phyloP scores from a whole-genome alignment of 2,329 filamentous ascomycete genomes.

The Nemania serpens region DNA sequence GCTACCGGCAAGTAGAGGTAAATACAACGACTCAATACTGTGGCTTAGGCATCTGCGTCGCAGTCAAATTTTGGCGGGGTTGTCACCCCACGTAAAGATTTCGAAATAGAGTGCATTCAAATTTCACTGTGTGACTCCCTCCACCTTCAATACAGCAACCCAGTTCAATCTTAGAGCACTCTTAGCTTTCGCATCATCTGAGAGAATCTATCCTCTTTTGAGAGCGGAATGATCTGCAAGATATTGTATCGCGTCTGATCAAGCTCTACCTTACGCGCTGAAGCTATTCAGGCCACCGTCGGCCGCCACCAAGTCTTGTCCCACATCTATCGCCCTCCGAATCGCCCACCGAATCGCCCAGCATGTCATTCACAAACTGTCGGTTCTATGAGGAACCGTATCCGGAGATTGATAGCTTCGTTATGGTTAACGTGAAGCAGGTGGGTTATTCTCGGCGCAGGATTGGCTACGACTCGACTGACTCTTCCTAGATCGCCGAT shows the following conservation, averaged over 20 bases:
- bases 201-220: background rate
- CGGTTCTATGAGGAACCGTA: slow-evolving; percentile 98
- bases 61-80: slow-evolving; percentile 28
- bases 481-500: slow-evolving; percentile 78
- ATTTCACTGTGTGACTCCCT: slow-evolving; percentile 31
- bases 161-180: slow-evolving; percentile 15
- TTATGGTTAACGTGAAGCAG: slow-evolving; percentile 99
- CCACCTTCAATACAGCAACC: slow-evolving; percentile 22
- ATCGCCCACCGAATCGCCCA: slow-evolving; percentile 62
- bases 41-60: slow-evolving; percentile 17
- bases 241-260: background rate
- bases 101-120: slow-evolving; percentile 28
- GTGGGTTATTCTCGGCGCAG: slow-evolving; percentile 47
- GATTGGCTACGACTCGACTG: slow-evolving; percentile 9
- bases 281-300: slow-evolving; percentile 31
- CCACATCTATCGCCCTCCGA: slow-evolving; percentile 30
- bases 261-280: background rate
- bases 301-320: slow-evolving; percentile 28
- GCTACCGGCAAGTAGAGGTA: too few species aligned
- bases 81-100: slow-evolving; percentile 35
- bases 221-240: background rate
- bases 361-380: slow-evolving; percentile 94
- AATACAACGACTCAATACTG: background rate
- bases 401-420: slow-evolving; percentile 98
- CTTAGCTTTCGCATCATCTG: slow-evolving; percentile 5